Conservation (phyloP, 176 grass and related monocot genomes). For the Poa annua region DNA sequence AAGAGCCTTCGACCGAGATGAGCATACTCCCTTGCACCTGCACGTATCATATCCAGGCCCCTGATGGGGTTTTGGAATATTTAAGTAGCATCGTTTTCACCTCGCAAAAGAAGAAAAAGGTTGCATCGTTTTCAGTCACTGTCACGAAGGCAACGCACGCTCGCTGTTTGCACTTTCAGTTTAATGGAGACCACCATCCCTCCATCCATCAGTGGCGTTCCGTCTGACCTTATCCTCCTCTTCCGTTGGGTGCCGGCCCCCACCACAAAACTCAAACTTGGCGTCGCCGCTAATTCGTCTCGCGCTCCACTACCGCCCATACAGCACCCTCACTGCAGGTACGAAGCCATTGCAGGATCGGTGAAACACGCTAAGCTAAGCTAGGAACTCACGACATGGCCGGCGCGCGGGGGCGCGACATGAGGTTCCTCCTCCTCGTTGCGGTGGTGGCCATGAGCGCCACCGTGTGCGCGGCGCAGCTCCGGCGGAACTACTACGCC, state of each 20-base stretch:
- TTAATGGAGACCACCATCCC: constrained; percentile 17
- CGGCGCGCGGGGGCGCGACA: neutral
- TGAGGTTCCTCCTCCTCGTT: neutral
- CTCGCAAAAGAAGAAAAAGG: neutral
- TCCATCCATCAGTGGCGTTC: constrained; percentile 4
- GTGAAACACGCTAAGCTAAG: neutral
- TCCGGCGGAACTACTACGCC: constrained; percentile 49
- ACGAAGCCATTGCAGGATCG: neutral
- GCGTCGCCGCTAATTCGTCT: constrained; percentile 1
- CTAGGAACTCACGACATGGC: neutral
- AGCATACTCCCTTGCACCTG: neutral
- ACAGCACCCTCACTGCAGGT: neutral
- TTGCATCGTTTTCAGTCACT: constrained; percentile 18
- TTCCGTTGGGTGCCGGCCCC: constrained; percentile 9
- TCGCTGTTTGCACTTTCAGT: constrained; percentile 15
- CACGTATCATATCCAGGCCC: neutral
- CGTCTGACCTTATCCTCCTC: constrained; percentile 27
- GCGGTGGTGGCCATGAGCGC: neutral
- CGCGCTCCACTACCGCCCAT: neutral
- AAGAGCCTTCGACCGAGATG: no score
- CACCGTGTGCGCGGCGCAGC: constrained; percentile 18
- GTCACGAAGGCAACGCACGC: constrained; percentile 18
- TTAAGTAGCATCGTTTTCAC: neutral
- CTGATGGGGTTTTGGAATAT: neutral
- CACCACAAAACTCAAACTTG: constrained; percentile 12